phyloP scores from a whole-genome alignment of 2,329 filamentous ascomycete species.

The Curvularia lunata region DNA sequence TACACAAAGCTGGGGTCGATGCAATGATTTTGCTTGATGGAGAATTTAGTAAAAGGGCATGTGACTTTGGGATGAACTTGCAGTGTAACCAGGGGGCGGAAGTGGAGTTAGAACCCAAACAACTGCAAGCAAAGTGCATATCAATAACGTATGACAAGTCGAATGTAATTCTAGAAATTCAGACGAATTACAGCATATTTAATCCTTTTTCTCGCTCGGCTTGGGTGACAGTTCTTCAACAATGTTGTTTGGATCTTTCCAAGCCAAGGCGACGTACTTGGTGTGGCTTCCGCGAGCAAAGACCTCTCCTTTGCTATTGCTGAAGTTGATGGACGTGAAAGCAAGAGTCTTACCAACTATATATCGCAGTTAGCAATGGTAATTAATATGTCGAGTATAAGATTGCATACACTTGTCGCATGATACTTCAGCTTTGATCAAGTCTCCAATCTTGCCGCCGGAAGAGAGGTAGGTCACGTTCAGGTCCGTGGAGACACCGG shows the following conservation, averaged over 20 bases:
- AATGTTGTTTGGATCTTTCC: constrained; percentile 68
- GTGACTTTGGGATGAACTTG: neutral
- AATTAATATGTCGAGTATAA: neutral
- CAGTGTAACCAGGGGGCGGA: neutral
- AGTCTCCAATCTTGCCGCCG: constrained; percentile 68
- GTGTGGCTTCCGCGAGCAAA: constrained; percentile 72
- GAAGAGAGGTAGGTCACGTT: constrained; percentile 70
- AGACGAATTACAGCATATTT: neutral
- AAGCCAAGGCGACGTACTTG: constrained; percentile 67
- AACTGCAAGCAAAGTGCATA: neutral
- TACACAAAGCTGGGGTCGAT: neutral
- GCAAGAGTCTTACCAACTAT: constrained; percentile 70
- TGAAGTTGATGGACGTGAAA: constrained; percentile 67
- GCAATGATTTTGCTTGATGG: neutral
- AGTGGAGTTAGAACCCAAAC: neutral
- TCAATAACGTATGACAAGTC: neutral
- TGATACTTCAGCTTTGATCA: constrained; percentile 64
- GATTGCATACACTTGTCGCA: constrained; percentile 66
- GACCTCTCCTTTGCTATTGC: constrained; percentile 63
- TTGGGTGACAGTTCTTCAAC: constrained; percentile 61
- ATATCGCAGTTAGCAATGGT: neutral
- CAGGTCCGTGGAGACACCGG: constrained; percentile 70
- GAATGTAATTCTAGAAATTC: neutral
- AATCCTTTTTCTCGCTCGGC: constrained; percentile 31
- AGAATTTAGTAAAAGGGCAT: neutral